Evolutionary conservation across 257 asterid genomes (phyloP), one percentile per base, ranked within the genome.

Genomic region (Solanum peruvianum): DNA sequence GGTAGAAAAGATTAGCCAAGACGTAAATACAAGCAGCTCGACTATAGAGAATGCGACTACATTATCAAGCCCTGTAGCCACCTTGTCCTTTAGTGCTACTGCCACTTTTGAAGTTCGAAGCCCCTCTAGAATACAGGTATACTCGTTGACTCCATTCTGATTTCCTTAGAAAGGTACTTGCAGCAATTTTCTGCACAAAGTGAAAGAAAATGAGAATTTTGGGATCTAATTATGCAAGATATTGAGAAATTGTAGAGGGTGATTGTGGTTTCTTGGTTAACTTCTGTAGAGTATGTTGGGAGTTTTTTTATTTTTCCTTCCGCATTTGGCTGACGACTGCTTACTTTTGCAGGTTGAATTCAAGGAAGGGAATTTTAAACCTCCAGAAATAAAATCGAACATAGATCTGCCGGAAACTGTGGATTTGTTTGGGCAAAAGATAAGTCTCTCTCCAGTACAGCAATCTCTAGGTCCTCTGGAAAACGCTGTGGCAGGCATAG

Each of bases 301-400:
- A 31, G 45, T 49, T 18, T 47, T 7, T 81, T 29, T 1, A 7
- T 5, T 31, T 16, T 78, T 49, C 45, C 31, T 49, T 49, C 69
- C 0, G 20, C 29, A 81, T 49, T 81, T 81, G 85, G 69, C 69
- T 47, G 85, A 20, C 67, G 29, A 81, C 69, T 81, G 69, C 69
- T 45, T 47, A 47, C 10, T 16, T 78, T 67, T 91, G 90, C 92
- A 95, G 96, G 98, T 96, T 90, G 88, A 96, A 86, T 97, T 97
- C 78, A 97, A 93, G 90, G 97, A 97, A 95, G 99, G 99, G 87
- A 90, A 86, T 86, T 90, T 95, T 77, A 92, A 93, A 75, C 98
- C 99, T 85, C 99, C 99, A 9, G 99, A 92, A 77, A 93, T 97
- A 90, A 97, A 97, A 92, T 93, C 99, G 82, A 91, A 87, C 88